Conservation (phyloP, 83 land plant genomes). For the Picea mariana region DNA sequence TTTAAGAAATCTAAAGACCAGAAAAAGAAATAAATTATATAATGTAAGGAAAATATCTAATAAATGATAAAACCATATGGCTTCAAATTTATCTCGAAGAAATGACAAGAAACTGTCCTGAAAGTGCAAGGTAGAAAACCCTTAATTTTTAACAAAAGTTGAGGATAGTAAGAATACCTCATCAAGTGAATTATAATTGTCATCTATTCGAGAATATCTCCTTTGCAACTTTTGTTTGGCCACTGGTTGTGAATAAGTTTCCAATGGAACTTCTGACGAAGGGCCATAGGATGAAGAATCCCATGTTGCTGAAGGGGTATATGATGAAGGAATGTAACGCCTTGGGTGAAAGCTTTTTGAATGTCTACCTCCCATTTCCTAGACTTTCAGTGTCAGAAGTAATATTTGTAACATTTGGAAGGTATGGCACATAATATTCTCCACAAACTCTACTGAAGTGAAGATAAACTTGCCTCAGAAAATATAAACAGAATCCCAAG, state of each 20-base stretch:
- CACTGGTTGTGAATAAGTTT: not conserved
- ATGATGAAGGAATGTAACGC: not conserved
- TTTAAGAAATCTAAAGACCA: no score
- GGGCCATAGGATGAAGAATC: no score
- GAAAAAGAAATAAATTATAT: no score
- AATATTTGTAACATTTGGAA: not conserved
- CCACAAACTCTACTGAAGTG: not conserved
- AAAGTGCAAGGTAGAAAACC: not conserved
- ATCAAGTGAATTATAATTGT: slow-evolving; percentile 19
- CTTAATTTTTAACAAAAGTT: not conserved
- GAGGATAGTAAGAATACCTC: not conserved
- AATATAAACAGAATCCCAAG: not conserved
- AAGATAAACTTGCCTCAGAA: not conserved
- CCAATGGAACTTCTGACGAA: no score
- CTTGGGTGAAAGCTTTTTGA: slow-evolving; percentile 8
- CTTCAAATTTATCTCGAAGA: not conserved
- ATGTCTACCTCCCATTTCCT: slow-evolving; percentile 9
- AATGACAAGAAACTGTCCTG: not conserved
- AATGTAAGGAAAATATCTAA: no score
- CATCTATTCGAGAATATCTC: slow-evolving; percentile 8
- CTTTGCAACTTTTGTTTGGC: slow-evolving; percentile 17
- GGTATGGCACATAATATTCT: slow-evolving; percentile 15
- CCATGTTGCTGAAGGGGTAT: no score
- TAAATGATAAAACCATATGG: not conserved
- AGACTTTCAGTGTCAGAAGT: not conserved